phyloP scores from a whole-genome alignment of 192 early-diverging fungal species.

The Linnemannia exigua region DNA sequence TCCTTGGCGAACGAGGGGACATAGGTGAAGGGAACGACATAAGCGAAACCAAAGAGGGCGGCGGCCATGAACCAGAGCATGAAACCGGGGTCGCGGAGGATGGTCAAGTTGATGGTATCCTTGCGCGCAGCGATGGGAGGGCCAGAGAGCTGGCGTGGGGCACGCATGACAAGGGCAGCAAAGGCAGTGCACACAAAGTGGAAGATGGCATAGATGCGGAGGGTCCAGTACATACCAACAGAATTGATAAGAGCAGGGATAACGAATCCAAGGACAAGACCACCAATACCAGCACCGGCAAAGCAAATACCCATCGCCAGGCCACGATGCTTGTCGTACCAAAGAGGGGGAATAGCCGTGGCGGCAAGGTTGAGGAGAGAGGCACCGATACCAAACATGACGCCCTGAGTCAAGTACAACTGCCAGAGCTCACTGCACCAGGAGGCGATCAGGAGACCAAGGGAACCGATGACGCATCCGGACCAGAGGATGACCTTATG shows the following conservation, averaged over 20 bases:
- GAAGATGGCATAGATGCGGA: constrained; percentile 36
- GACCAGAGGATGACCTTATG: constrained; percentile 47
- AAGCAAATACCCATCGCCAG: constrained; percentile 53
- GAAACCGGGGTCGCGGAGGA: constrained; percentile 37
- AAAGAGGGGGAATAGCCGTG: constrained; percentile 51
- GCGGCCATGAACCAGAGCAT: constrained; percentile 34
- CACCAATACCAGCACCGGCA: constrained; percentile 55
- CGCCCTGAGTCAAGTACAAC: constrained; percentile 43
- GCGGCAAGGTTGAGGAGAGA: constrained; percentile 57
- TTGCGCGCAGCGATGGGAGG: constrained; percentile 21
- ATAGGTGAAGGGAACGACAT: constrained; percentile 35
- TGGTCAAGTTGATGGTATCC: constrained; percentile 35
- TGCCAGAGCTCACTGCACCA: constrained; percentile 48
- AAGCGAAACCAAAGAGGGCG: constrained; percentile 37
- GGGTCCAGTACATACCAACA: constrained; percentile 37
- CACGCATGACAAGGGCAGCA: constrained; percentile 47
- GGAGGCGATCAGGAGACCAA: constrained; percentile 41
- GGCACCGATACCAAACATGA: constrained; percentile 58
- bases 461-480: constrained; percentile 34
- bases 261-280: constrained; percentile 32
- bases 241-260: constrained; percentile 40
- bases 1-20: constrained; percentile 34
- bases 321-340: constrained; percentile 56
- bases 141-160: constrained; percentile 33
- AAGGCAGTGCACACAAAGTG: constrained; percentile 56